Base-by-base conservation (phyloP, 2,329 filamentous ascomycete species). In the Paecilomyces formosus region DNA sequence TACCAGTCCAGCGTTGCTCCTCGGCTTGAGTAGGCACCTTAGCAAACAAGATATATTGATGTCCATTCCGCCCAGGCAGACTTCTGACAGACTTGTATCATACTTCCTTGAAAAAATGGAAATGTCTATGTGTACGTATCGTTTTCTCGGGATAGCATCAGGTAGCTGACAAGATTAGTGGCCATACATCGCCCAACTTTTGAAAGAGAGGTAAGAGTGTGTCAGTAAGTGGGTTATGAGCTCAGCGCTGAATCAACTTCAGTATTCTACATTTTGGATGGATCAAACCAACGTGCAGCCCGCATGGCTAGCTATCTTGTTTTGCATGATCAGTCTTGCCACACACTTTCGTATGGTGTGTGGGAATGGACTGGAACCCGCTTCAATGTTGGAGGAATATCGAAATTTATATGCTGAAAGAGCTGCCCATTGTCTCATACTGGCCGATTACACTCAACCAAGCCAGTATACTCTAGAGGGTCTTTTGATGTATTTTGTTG, bases 221-320 rank as follows among this genome's bases (percentile, higher is more conserved):
- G 8, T 45, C 39, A 45, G 8, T n/a, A 45, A 45, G n/a, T 45
- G n/a, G 35, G 15, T 7, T 9, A 45, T 18, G 39, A 18, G 13
- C 9, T 21, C 18, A 21, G 1, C 18, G 9, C 39, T 45, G n/a
- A 45, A 45, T 45, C 13, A 9, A 18, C 6, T 6, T 45, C 45
- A 60, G 59, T 60, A 60, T 52, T 45, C 58, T 28, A 51, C 26
- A 21, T 60, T 60, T 9, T 60, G 59, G 59, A 55, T 56, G 22
- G 52, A 56, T 13, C 49, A 54, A 3, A 58, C 59, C 22, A 30
- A 39, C 1, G 55, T 58, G 56, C n/a, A 7, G 4, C 39, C 39
- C 6, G 39, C 39, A 18, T 60, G 59, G 59, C 39, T 60, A 31
- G 59, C 55, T 22, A 24, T 57, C 13, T 33, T 59, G 11, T 59